Evolutionary conservation across 2,329 filamentous ascomycete genomes (phyloP).

Genomic region (Penicillium sp.): DNA sequence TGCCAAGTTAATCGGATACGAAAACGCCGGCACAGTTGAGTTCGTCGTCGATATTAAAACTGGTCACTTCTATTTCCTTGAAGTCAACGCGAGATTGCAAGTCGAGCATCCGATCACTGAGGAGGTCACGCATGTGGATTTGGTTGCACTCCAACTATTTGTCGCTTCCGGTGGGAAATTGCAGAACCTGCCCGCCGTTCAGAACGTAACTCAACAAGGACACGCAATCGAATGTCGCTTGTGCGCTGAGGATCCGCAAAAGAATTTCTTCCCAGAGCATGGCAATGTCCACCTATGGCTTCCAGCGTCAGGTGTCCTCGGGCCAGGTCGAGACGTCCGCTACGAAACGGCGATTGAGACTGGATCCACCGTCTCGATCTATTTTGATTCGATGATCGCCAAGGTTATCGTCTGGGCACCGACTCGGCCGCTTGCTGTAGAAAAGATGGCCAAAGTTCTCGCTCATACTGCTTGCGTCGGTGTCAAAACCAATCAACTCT

Average conservation of each 20-base stretch:
- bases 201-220: constrained; percentile 28
- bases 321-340: constrained; percentile 30
- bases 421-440: constrained; percentile 34
- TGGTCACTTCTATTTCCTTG: constrained; percentile 45
- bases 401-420: constrained; percentile 48
- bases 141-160: constrained; percentile 38
- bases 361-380: constrained; percentile 41
- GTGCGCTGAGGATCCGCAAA: constrained; percentile 44
- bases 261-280: constrained; percentile 39
- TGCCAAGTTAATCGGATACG: constrained; percentile 28
- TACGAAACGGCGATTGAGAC: constrained; percentile 44
- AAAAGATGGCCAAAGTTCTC: constrained; percentile 36
- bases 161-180: constrained; percentile 34
- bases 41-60: constrained; percentile 45
- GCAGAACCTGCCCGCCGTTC: constrained; percentile 19
- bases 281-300: constrained; percentile 38
- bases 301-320: constrained; percentile 16
- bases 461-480: constrained; percentile 62
- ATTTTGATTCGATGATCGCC: constrained; percentile 50
- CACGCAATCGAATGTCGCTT: constrained; percentile 47
- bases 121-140: constrained; percentile 35
- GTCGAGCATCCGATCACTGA: constrained; percentile 49
- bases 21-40: constrained; percentile 48
- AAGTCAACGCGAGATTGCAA: constrained; percentile 49
- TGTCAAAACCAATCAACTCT: constrained; percentile 47